A percentile compares a stretch with the other conserved stretches of the same genome.
These are phyloP conservation scores for Podospora pseudoanserina DNA, from an alignment of 495 filamentous ascomycete genomes.

Conservation along the genomic window DNA sequence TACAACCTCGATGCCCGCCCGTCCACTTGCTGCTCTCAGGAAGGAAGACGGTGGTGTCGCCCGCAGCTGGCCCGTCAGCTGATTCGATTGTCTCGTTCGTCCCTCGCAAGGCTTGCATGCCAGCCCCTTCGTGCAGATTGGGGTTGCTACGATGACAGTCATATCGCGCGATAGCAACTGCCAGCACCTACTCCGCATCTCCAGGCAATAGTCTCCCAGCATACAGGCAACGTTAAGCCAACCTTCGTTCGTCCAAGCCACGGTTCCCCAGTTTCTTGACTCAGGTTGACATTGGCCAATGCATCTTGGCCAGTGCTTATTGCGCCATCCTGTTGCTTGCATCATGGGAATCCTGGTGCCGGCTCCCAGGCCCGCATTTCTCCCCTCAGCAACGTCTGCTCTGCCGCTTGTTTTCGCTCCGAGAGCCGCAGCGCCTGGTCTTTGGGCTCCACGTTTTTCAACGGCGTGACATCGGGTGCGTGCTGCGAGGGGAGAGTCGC, in stretches of 20 bases:
- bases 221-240: background rate
- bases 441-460: constrained; percentile 16
- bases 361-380: background rate
- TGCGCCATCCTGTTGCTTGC: constrained; percentile 17
- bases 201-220: background rate
- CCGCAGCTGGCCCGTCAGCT: constrained; percentile 21
- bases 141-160: background rate
- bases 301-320: constrained; percentile 10
- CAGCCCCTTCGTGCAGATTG: constrained; percentile 25
- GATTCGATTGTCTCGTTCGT: constrained; percentile 25
- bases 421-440: constrained; percentile 1
- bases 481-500: constrained; percentile 4
- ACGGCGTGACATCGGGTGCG: constrained; percentile 31
- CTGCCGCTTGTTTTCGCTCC: background rate
- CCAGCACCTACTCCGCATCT: background rate
- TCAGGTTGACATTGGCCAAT: background rate
- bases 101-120: constrained; percentile 27
- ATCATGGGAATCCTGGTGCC: background rate
- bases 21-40: constrained; percentile 14
- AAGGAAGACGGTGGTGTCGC: background rate
- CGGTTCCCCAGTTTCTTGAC: background rate
- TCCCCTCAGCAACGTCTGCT: background rate
- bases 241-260: background rate
- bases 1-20: constrained; percentile 18
- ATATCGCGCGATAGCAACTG: background rate